Evolutionary conservation across 192 early-diverging fungal species (phyloP), one percentile per base, ranked within the genome.

Genomic region (Coemansia erecta): DNA sequence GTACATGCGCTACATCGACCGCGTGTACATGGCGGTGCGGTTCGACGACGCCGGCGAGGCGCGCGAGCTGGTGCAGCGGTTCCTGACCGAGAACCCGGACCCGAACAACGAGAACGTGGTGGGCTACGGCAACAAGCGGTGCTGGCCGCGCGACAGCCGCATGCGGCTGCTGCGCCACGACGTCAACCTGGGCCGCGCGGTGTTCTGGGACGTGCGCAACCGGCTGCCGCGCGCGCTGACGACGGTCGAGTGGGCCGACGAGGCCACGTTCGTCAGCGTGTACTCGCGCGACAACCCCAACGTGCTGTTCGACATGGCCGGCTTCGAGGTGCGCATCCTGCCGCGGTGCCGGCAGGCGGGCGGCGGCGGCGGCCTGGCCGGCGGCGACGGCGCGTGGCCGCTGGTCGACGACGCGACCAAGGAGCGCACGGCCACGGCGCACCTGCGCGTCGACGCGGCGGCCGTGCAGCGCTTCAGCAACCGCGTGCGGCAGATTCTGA

Each of bases 151-250:
- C 49, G 97, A 99, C 80, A 92, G 94, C 61, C 89, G 97, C 53
- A 99, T 99, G 97, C 89, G 97, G 43, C 68, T 99, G 61, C 95
- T 99, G 92, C 95, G 95, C 82, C 94, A 94, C 77, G 97, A 99
- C 70, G 95, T 99, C 46, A 96, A 97, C 59, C 67, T 98, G 33
- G 97, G 97, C 39, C 89, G 97, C 35, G 97, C 97, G 1, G 93
- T 94, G 13, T 99, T 99, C 67, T 99, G 97, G 97, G 97, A 99
- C 63, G 93, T 99, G 71, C 96, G 96, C 74, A 98, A 97, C 72
- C 84, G 97, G 48, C 82, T 99, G 61, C 97, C 97, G 28, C 89
- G 95, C 56, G 94, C 92, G 42, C 83, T 99, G 69, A 96, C 97
- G 0, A 96, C 95, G 0, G 87, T 99, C 56, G 97, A 99, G 63